These are phyloP conservation scores for Phytophthora podocarpi DNA, from an alignment of 352 stramenopile species.

Conservation along the genomic window DNA sequence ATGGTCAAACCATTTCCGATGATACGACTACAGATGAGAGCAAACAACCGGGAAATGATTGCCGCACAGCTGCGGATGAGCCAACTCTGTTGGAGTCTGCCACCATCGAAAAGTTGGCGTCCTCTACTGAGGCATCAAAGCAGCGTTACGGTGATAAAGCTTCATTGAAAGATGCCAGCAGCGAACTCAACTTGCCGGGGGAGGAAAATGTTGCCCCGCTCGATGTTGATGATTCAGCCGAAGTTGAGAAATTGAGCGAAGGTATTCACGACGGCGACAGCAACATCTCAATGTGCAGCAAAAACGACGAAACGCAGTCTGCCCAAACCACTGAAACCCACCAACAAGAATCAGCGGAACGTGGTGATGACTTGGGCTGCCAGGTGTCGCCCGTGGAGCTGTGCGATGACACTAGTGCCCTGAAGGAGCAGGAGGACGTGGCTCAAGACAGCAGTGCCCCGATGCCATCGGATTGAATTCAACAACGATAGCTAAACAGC, in stretches of 20 bases:
- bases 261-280: background rate
- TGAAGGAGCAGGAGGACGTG: no score
- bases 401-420: no score
- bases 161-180: no score
- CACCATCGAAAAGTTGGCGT: no score
- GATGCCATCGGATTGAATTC: background rate
- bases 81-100: background rate
- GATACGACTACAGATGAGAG: background rate
- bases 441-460: no score
- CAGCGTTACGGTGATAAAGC: no score
- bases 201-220: background rate
- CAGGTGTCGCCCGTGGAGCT: no score
- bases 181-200: no score
- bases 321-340: background rate
- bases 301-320: background rate
- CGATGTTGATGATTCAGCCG: background rate
- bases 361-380: no score
- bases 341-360: no score
- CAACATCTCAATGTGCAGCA: background rate
- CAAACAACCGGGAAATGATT: background rate
- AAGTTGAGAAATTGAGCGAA: background rate
- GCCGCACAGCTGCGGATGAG: background rate
- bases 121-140: no score
- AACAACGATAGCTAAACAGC: background rate
- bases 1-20: background rate